Conservation (phyloP, 2,329 filamentous ascomycete species). For the Fulvia fulva region DNA sequence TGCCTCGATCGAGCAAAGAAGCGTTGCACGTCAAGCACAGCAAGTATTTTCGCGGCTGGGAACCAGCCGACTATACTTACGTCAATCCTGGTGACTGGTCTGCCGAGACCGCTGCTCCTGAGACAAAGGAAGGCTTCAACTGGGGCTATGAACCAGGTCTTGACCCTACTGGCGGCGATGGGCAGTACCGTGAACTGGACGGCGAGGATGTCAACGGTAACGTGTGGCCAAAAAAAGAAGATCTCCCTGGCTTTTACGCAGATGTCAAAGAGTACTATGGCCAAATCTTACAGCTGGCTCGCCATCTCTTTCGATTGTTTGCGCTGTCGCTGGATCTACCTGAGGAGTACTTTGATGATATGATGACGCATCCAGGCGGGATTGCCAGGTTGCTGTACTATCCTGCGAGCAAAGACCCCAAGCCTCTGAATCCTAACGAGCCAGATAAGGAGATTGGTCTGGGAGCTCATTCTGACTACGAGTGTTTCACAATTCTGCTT, state of each 20-base stretch:
- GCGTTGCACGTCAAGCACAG: constrained; percentile 38
- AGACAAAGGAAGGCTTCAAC: constrained; percentile 43
- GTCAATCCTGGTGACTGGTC: constrained; percentile 36
- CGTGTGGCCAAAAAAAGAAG: constrained; percentile 38
- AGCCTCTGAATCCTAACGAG: constrained; percentile 11
- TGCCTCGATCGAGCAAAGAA: constrained; percentile 36
- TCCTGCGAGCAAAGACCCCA: constrained; percentile 30
- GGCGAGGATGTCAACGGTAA: constrained; percentile 36
- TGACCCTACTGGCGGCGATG: constrained; percentile 40
- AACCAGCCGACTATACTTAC: constrained; percentile 40
- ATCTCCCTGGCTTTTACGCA: constrained; percentile 38
- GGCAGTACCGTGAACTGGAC: constrained; percentile 40
- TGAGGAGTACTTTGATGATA: constrained; percentile 39
- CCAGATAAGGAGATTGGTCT: constrained; percentile 35
- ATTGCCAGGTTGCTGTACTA: constrained; percentile 41
- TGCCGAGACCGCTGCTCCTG: constrained; percentile 24
- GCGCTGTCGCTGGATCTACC: constrained; percentile 37
- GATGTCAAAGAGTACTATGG: constrained; percentile 39
- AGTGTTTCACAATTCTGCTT: constrained; percentile 31
- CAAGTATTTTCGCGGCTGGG: constrained; percentile 40
- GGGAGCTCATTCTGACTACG: constrained; percentile 36
- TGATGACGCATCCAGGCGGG: constrained; percentile 40
- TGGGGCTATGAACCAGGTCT: constrained; percentile 41
- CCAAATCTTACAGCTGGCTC: constrained; percentile 35
- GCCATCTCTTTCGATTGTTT: constrained; percentile 41